Percentiles rank a stretch among this genome's conserved stretches.
These are phyloP conservation scores for Scheffersomyces cryptocercus DNA, from an alignment of 1,139 yeast genomes.

Conservation along the genomic window DNA sequence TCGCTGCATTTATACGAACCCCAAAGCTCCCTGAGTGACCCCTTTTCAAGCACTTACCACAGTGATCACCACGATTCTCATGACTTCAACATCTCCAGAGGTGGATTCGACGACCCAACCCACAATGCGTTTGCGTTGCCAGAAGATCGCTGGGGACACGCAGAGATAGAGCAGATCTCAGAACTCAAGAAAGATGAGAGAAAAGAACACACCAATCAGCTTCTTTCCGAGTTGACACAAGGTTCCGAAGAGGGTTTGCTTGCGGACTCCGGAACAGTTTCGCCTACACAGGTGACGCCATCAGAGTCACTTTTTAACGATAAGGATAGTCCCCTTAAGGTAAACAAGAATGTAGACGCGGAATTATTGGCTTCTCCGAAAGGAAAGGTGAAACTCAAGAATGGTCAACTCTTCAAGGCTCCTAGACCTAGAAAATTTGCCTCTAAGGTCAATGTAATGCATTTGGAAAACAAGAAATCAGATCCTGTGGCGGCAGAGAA, in stretches of 20 bases:
- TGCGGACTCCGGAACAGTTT: constrained; percentile 16
- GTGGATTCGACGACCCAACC: neutral
- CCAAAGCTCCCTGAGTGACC: constrained; percentile 5
- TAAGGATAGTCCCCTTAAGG: constrained; percentile 33
- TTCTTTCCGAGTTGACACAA: constrained; percentile 38
- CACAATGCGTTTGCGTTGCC: neutral
- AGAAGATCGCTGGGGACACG: constrained; percentile 9
- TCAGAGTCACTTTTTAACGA: constrained; percentile 38
- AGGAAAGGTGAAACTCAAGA: constrained; percentile 17
- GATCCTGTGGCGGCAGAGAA: constrained; percentile 1
- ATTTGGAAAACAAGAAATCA: constrained; percentile 19
- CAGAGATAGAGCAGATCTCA: constrained; percentile 33
- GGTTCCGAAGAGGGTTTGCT: constrained; percentile 28
- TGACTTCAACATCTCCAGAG: neutral
- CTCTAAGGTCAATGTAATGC: constrained; percentile 32
- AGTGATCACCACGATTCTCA: constrained; percentile 12
- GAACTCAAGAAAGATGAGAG: constrained; percentile 37
- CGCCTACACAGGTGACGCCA: constrained; percentile 20
- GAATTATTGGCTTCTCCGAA: constrained; percentile 8
- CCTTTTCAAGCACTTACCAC: constrained; percentile 7
- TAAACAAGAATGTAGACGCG: constrained; percentile 1
- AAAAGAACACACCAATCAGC: constrained; percentile 35
- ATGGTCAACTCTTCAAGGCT: constrained; percentile 35
- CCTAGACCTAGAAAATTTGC: constrained; percentile 45
- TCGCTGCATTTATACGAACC: constrained; percentile 3